Evolutionary conservation across 2,329 filamentous ascomycete genomes (phyloP), one percentile per base, ranked within the genome.

Genomic region (Hirsutella thompsonii): DNA sequence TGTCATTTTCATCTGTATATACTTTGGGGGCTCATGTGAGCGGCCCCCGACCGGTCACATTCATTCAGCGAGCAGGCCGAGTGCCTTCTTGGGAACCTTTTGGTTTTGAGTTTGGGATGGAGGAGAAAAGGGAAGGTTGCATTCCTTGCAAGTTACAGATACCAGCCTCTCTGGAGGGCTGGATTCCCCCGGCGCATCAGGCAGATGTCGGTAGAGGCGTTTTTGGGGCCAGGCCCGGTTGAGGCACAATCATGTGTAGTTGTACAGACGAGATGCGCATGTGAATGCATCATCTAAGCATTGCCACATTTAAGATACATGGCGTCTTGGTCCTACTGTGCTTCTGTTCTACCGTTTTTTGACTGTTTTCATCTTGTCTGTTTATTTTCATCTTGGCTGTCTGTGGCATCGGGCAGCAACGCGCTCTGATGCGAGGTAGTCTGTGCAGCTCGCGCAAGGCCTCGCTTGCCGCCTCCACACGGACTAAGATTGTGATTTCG

Each of bases 1-100:
- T 11, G 1, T 28, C 8, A 13, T 35, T 3, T 40, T 19, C 19
- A 34, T 28, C 19, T 55, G 55, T 59, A 57, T 44, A 60, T 60
- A 59, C 46, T 55, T 52, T 18, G 45, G 47, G n/a, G 43, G 49
- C 47, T 32, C 4, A 46, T 35, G 10, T 18, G 18, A 19, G 20
- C 19, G 21, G 20, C 35, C 4, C n/a, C 23, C 21, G 26, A 20
- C 26, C 2, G 39, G 8, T 18, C 16, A 34, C 32, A 18, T 26
- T 26, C 23, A 26, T 26, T 26, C 23, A 26, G 23, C 23, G 23
- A 26, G 23, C 6, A 26, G 23, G 23, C 23, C 23, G 23, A 26
- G 23, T 11, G 11, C 6, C 23, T 11, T 11, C 6, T 6, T 26
- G 6, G 6, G 11, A 11, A 26, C n/a, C 11, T 26, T 26, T 8